These are phyloP conservation scores for Pestalotiopsis sp. DNA, from an alignment of 2,329 filamentous ascomycete genomes.

Conservation along the genomic window DNA sequence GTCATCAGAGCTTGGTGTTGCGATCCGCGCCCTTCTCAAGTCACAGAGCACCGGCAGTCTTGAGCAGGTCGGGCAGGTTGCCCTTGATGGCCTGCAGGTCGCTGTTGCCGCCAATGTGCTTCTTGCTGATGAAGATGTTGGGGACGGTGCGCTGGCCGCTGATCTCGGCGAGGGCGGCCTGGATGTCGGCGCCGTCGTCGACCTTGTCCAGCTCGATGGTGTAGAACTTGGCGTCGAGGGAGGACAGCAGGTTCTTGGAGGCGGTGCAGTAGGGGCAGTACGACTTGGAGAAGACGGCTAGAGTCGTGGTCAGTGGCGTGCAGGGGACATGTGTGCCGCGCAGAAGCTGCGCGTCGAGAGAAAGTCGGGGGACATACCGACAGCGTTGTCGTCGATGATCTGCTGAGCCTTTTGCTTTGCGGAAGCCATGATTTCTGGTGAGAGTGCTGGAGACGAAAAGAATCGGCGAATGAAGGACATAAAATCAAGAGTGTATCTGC, in stretches of 20 bases:
- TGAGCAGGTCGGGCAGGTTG: constrained; percentile 66
- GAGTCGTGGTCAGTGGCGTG: neutral
- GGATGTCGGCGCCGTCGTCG: constrained; percentile 77
- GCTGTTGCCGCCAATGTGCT: constrained; percentile 97
- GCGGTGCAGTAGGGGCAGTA: constrained; percentile 92
- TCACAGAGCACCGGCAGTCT: constrained; percentile 64
- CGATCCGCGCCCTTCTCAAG: constrained; percentile 8
- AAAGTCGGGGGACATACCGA: constrained; percentile 57
- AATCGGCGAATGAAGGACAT: constrained; percentile 73
- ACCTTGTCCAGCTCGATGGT: constrained; percentile 83
- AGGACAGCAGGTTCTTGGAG: constrained; percentile 73
- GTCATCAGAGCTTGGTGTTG: neutral
- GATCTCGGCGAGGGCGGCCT: constrained; percentile 78
- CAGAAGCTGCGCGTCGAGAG: neutral
- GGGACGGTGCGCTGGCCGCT: constrained; percentile 86
- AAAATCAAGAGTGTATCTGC: neutral
- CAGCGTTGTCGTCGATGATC: constrained; percentile 86
- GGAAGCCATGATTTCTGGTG: constrained; percentile 74
- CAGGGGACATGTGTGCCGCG: neutral
- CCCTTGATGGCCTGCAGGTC: constrained; percentile 66
- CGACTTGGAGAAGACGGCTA: constrained; percentile 94
- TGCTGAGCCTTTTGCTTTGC: constrained; percentile 80
- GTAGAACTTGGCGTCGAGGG: constrained; percentile 70
- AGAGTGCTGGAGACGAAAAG: constrained; percentile 55
- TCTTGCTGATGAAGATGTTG: constrained; percentile 87